These are phyloP conservation scores for Bacterosira constricta DNA, from an alignment of 108 stramenopile species.

Conservation along the genomic window DNA sequence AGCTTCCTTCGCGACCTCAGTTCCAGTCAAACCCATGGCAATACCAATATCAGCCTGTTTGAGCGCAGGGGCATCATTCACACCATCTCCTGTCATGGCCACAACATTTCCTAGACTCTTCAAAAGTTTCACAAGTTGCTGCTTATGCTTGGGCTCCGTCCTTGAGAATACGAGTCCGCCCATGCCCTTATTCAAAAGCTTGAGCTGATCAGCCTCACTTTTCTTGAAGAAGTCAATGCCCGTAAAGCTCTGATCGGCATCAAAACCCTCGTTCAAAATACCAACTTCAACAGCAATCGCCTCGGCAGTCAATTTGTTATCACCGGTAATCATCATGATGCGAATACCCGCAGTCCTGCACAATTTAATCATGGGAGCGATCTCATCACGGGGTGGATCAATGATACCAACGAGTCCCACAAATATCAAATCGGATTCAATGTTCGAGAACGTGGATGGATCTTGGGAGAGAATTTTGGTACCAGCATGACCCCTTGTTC, in stretches of 20 bases:
- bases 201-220: slow-evolving; percentile 38
- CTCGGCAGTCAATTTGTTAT: slow-evolving; percentile 81
- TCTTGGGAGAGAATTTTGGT: slow-evolving; percentile 33
- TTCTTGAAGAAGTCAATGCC: slow-evolving; percentile 53
- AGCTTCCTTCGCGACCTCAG: slow-evolving; percentile 98
- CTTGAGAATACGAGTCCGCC: slow-evolving; percentile 58
- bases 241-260: slow-evolving; percentile 37
- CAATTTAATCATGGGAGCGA: slow-evolving; percentile 64
- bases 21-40: slow-evolving; percentile 96
- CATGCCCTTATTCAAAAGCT: slow-evolving; percentile 50
- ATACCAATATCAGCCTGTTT: slow-evolving; percentile 92
- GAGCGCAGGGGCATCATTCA: slow-evolving; percentile 96
- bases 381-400: slow-evolving; percentile 88
- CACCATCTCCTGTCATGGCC: slow-evolving; percentile 96
- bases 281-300: slow-evolving; percentile 82
- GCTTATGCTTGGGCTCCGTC: slow-evolving; percentile 88
- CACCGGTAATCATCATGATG: slow-evolving; percentile 91
- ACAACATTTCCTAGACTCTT: slow-evolving; percentile 76
- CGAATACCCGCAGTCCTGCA: slow-evolving; percentile 86
- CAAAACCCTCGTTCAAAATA: slow-evolving; percentile 61
- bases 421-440: slow-evolving; percentile 80
- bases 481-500: slow-evolving; percentile 32
- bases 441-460: slow-evolving; percentile 48
- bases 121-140: slow-evolving; percentile 72
- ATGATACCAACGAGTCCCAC: slow-evolving; percentile 82